These are phyloP conservation scores for Alternaria angustiovoidea DNA, from an alignment of 2,329 filamentous ascomycete genomes.

Conservation along the genomic window DNA sequence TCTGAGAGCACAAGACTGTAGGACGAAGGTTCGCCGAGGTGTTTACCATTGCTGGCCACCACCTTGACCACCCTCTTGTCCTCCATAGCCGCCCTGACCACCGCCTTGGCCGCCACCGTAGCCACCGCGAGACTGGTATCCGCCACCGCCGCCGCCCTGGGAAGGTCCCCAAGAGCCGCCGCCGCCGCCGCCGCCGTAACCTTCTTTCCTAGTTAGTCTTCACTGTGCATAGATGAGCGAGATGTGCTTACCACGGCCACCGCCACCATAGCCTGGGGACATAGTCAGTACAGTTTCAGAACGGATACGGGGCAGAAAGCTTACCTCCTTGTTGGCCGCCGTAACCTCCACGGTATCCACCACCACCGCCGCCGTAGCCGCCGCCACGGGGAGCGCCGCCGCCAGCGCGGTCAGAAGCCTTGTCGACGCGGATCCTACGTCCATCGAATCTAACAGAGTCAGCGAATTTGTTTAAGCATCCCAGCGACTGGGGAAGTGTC, in stretches of 20 bases:
- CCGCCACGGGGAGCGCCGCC: constrained; percentile 56
- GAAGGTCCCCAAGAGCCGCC: constrained; percentile 34
- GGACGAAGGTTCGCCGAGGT: constrained; percentile 8
- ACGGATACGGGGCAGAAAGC: background rate
- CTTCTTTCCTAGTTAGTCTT: constrained; percentile 16
- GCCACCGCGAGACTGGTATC: constrained; percentile 42
- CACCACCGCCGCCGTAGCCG: constrained; percentile 39
- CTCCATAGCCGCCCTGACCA: constrained; percentile 30
- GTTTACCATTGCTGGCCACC: constrained; percentile 49
- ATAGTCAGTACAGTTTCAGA: background rate
- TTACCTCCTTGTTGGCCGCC: constrained; percentile 39
- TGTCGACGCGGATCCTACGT: constrained; percentile 92
- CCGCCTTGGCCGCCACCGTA: constrained; percentile 39
- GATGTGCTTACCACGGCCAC: constrained; percentile 44
- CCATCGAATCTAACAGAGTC: constrained; percentile 79
- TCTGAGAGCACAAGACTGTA: constrained; percentile 23
- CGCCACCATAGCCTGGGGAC: constrained; percentile 30
- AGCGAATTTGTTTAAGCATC: constrained; percentile 12
- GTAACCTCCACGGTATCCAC: constrained; percentile 35
- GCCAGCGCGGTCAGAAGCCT: constrained; percentile 79
- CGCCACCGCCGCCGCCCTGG: constrained; percentile 43
- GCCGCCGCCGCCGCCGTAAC: constrained; percentile 39
- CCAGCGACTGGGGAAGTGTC: background rate
- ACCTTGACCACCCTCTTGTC: constrained; percentile 40
- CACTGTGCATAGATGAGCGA: background rate